Conservation (phyloP, 2,329 filamentous ascomycete genomes). For the Ilyonectria sp. region DNA sequence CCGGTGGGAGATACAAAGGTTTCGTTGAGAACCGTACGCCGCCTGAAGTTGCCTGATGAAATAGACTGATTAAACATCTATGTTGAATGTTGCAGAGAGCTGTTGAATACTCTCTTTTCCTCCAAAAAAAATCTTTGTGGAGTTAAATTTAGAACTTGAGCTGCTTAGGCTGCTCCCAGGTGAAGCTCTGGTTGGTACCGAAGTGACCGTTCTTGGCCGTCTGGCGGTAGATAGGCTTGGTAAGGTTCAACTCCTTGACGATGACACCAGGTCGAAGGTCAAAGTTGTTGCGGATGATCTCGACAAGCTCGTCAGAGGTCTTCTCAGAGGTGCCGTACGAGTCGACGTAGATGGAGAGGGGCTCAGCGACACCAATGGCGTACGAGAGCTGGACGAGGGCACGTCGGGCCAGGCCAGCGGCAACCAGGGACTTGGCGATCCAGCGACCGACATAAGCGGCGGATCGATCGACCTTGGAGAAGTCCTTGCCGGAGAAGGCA, state of each 20-base stretch:
- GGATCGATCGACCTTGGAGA: constrained; percentile 99
- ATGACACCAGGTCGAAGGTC: constrained; percentile 98
- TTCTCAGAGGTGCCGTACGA: constrained; percentile 95
- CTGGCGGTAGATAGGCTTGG: constrained; percentile 97
- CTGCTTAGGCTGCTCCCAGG: constrained; percentile 97
- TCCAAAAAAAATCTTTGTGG: constrained; percentile 35
- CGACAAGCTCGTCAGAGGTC: constrained; percentile 91
- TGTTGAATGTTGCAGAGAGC: constrained; percentile 53
- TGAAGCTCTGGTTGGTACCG: constrained; percentile 94
- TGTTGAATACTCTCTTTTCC: constrained; percentile 60
- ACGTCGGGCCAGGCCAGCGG: constrained; percentile 90
- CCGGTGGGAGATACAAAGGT: constrained; percentile 56
- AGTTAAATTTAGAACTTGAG: constrained; percentile 83
- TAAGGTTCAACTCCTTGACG: constrained; percentile 95
- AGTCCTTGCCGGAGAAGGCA: constrained; percentile 99
- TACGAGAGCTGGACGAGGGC: constrained; percentile 98
- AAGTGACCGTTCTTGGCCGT: constrained; percentile 99
- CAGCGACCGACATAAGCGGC: constrained; percentile 97
- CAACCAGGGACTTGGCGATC: constrained; percentile 98
- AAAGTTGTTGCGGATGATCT: constrained; percentile 97
- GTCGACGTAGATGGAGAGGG: constrained; percentile 97
- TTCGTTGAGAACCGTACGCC: constrained; percentile 66
- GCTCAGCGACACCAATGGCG: constrained; percentile 98
- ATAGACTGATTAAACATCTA: constrained; percentile 57
- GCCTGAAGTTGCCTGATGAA: constrained; percentile 55